A percentile compares a stretch with the other conserved stretches of the same genome.
Conservation (phyloP, 345 rosid species). For the Garcia nutans region DNA sequence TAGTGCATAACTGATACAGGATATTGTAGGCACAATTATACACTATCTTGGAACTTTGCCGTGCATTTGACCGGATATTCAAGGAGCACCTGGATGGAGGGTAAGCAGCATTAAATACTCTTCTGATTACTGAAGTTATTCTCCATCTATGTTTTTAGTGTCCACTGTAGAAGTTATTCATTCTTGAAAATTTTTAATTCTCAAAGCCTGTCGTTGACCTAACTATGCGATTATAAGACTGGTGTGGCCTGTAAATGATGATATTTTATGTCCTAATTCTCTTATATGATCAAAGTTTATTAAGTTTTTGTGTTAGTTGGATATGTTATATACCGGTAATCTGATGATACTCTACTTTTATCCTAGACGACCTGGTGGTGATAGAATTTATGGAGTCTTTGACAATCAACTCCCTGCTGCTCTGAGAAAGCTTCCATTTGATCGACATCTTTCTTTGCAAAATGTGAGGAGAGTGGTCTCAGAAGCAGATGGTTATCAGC, state of each 20-base stretch:
- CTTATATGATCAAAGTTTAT: no score
- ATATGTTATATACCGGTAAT: no score
- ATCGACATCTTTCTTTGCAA: constrained; percentile 38
- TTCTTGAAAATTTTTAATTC: not conserved
- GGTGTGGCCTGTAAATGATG: not conserved
- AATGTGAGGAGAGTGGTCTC: constrained; percentile 40
- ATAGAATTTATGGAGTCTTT: constrained; percentile 43
- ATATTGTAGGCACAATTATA: constrained; percentile 35
- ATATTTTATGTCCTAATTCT: no score
- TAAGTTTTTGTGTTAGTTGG: no score
- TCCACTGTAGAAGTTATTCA: not conserved
- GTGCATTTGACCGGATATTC: constrained; percentile 41
- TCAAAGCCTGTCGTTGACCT: not conserved
- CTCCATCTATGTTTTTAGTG: not conserved
- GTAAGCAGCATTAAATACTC: constrained; percentile 12
- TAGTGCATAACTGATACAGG: not conserved
- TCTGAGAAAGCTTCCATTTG: constrained; percentile 45
- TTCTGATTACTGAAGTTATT: not conserved
- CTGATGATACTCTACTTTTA: not conserved
- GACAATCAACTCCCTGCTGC: constrained; percentile 49
- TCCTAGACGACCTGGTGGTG: constrained; percentile 41
- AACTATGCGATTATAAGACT: not conserved
- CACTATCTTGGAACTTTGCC: constrained; percentile 42
- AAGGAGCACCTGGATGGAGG: constrained; percentile 48
- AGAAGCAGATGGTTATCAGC: constrained; percentile 46